Evolutionary conservation across 2,329 filamentous ascomycete genomes (phyloP).

Genomic region (Macrophomina tecta): DNA sequence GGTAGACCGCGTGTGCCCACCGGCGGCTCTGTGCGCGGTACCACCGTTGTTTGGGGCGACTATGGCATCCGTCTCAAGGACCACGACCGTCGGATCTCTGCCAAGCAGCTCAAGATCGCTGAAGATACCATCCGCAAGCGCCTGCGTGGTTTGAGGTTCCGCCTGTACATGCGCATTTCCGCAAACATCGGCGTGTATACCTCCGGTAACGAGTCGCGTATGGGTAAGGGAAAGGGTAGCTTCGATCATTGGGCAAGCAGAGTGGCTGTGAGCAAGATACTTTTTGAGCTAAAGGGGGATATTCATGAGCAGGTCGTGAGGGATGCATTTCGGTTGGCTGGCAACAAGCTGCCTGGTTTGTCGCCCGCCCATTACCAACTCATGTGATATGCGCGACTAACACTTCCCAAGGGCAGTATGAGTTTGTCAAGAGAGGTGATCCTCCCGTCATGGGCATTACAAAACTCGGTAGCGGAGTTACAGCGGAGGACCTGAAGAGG

Average conservation of each 20-base stretch:
- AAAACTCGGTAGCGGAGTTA: constrained; percentile 81
- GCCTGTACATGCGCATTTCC: constrained; percentile 86
- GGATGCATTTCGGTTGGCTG: constrained; percentile 92
- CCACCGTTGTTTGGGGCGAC: constrained; percentile 94
- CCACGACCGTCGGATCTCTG: constrained; percentile 88
- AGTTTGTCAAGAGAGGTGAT: constrained; percentile 93
- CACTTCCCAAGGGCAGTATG: constrained; percentile 70
- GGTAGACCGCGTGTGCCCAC: constrained; percentile 87
- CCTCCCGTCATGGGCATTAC: constrained; percentile 90
- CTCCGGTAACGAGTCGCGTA: constrained; percentile 94
- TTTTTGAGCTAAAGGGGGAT: constrained; percentile 91
- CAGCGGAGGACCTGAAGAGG: constrained; percentile 80
- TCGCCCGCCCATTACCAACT: not conserved
- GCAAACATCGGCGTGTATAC: constrained; percentile 96
- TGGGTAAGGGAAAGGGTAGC: constrained; percentile 98
- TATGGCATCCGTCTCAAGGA: constrained; percentile 94
- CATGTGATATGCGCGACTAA: not conserved
- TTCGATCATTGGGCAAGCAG: constrained; percentile 97
- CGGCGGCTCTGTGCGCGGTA: constrained; percentile 88
- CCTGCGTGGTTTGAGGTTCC: constrained; percentile 88
- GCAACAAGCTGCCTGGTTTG: constrained; percentile 90
- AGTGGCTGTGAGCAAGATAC: constrained; percentile 86
- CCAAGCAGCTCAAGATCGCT: constrained; percentile 83
- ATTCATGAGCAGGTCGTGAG: constrained; percentile 92
- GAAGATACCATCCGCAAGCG: constrained; percentile 92